Evolutionary conservation across 176 grass and related monocot species (phyloP).

Genomic region (Musa acuminata): DNA sequence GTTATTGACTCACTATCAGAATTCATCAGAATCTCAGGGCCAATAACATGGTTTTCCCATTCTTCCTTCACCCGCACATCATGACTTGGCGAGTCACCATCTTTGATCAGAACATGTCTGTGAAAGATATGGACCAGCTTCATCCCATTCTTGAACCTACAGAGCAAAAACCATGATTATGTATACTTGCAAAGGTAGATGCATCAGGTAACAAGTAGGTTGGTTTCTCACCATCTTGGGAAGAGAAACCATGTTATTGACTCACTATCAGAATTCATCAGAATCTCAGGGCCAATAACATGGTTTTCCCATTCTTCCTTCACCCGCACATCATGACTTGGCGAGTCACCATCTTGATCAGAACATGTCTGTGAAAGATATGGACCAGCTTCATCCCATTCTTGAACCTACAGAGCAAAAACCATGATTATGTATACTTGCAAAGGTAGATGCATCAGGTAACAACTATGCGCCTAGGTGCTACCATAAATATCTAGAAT

Average conservation of each 20-base stretch:
- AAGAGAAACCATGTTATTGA: no score
- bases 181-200: no score
- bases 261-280: no score
- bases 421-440: no score
- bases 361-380: slow-evolving; percentile 23
- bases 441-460: no score
- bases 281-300: slow-evolving; percentile 36
- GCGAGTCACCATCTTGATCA: slow-evolving; percentile 7
- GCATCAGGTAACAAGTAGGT: no score
- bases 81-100: not conserved
- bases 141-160: slow-evolving; percentile 83
- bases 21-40: no score
- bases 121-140: slow-evolving; percentile 56
- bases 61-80: slow-evolving; percentile 45
- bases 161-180: no score
- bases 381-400: slow-evolving; percentile 74
- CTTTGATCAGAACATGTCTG: slow-evolving; percentile 11
- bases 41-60: slow-evolving; percentile 34
- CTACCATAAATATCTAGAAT: no score
- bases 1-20: no score
- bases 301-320: slow-evolving; percentile 44
- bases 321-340: slow-evolving; percentile 25
- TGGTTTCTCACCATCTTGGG: no score
- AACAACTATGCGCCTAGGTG: no score
- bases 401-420: slow-evolving; percentile 42